These are phyloP conservation scores for Nakaseomyces nivariensis DNA, from an alignment of 1,139 yeast genomes.

Conservation along the genomic window DNA sequence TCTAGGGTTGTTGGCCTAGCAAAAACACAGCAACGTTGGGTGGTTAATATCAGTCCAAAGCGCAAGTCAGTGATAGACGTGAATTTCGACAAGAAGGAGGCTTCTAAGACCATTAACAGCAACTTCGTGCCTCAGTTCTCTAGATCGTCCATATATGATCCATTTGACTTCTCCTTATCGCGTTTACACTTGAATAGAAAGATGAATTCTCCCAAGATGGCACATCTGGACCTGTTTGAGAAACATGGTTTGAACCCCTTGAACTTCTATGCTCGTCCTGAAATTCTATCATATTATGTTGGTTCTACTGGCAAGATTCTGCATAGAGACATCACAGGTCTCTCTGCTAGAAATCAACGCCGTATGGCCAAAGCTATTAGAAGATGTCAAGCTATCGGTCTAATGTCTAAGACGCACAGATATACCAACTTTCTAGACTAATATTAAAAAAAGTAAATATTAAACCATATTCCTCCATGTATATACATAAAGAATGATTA, in stretches of 20 bases:
- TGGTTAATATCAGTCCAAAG: not conserved
- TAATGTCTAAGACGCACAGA: slow-evolving; percentile 50
- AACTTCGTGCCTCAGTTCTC: slow-evolving; percentile 1
- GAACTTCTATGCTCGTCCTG: slow-evolving; percentile 58
- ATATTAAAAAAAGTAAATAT: not conserved
- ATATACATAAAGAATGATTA: not conserved
- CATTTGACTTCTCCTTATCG: slow-evolving; percentile 62
- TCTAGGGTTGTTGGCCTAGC: not conserved
- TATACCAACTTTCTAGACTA: slow-evolving; percentile 29
- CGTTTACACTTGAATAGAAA: slow-evolving; percentile 34
- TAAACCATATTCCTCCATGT: slow-evolving; percentile 20
- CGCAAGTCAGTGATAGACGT: slow-evolving; percentile 1
- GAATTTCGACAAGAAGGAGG: not conserved
- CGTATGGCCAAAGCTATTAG: slow-evolving; percentile 56
- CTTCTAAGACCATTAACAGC: not conserved
- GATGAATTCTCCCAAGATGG: slow-evolving; percentile 10
- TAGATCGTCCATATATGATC: slow-evolving; percentile 42
- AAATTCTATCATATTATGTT: slow-evolving; percentile 47
- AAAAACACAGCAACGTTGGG: not conserved
- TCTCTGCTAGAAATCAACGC: slow-evolving; percentile 52
- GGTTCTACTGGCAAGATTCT: slow-evolving; percentile 57
- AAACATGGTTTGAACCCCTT: slow-evolving; percentile 52
- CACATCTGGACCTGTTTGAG: slow-evolving; percentile 37
- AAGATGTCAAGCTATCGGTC: slow-evolving; percentile 59
- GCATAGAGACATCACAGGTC: slow-evolving; percentile 59